phyloP scores from a whole-genome alignment of 2,329 filamentous ascomycete genomes.

The Plectosphaerella plurivora region DNA sequence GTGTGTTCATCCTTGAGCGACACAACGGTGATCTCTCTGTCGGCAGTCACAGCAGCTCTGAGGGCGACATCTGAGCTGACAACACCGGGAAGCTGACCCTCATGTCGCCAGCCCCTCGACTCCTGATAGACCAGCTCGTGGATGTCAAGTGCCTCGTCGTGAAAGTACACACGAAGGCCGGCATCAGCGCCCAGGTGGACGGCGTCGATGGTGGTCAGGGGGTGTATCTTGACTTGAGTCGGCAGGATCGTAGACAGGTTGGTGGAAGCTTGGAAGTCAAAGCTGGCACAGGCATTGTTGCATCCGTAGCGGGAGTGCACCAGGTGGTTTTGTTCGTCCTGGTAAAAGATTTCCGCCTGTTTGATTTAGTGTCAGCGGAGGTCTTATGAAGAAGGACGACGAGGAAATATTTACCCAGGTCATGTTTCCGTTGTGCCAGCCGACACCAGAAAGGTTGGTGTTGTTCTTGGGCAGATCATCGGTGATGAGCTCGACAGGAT shows the following conservation, averaged over 20 bases:
- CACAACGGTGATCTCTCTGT: slow-evolving; percentile 27
- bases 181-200: slow-evolving; percentile 23
- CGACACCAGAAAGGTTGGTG: not conserved
- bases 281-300: slow-evolving; percentile 27
- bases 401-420: not conserved
- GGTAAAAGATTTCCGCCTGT: slow-evolving; percentile 10
- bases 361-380: not conserved
- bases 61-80: slow-evolving; percentile 20
- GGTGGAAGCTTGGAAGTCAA: slow-evolving; percentile 22
- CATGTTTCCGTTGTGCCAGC: not conserved
- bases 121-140: slow-evolving; percentile 25
- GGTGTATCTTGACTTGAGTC: slow-evolving; percentile 17
- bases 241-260: slow-evolving; percentile 18
- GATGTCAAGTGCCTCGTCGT: slow-evolving; percentile 23
- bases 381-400: not conserved
- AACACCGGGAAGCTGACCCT: slow-evolving; percentile 26
- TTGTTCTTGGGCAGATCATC: not conserved
- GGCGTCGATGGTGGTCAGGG: slow-evolving; percentile 22
- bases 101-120: slow-evolving; percentile 20
- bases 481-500: not conserved
- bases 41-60: slow-evolving; percentile 18
- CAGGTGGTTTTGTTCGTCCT: slow-evolving; percentile 5
- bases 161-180: slow-evolving; percentile 33
- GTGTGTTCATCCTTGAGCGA: slow-evolving; percentile 24
- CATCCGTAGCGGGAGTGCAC: slow-evolving; percentile 21